Base-by-base conservation (phyloP, 371 early-diverging fungal genomes). In the Lichtheimia ramosa region DNA sequence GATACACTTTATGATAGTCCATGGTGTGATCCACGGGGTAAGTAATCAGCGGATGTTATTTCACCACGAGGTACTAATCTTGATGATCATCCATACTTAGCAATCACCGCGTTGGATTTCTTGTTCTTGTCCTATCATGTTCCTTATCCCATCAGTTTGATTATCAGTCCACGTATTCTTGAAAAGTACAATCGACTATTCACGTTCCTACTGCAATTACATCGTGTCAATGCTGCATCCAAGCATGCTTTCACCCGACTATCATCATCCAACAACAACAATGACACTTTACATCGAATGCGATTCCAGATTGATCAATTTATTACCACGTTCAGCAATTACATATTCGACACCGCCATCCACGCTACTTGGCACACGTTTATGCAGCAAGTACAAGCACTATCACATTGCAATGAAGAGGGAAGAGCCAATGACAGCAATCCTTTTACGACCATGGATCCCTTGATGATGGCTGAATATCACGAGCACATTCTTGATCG, bases 151-250 rank as follows among this genome's bases (percentile, higher is more conserved):
- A 53, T 84, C 10, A 70, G 69, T 34, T 57, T 82, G 8, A 52
- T 84, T 28, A 76, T 83, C 34, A 81, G 78, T 0, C 59, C 71
- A 0, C 50, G 54, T 1, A 69, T 70, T 10, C 51, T 80, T 14
- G 68, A 69, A 40, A 81, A 82, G 59, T 83, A 83, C 63, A 80
- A 80, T 28, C 77, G 81, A 1, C 51, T 83, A 13, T 84, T 84
- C 61, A 66, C 71, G 1, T 84, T 83, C 55, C 64, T 77, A 20
- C 61, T 84, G 23, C 77, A 65, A 28, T 51, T 83, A 2, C 51
- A 71, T 14, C 63, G 83, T 13, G 60, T 75, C 0, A 66, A 61
- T 8, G 63, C 73, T 1, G 55, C 65, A 2, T 48, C 72, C 43
- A 80, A 82, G 48, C 66, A 68, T 12, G 54, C 71, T n/a, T 77